Conservation (phyloP, 352 stramenopile species). For the Phytophthora foliorum region DNA sequence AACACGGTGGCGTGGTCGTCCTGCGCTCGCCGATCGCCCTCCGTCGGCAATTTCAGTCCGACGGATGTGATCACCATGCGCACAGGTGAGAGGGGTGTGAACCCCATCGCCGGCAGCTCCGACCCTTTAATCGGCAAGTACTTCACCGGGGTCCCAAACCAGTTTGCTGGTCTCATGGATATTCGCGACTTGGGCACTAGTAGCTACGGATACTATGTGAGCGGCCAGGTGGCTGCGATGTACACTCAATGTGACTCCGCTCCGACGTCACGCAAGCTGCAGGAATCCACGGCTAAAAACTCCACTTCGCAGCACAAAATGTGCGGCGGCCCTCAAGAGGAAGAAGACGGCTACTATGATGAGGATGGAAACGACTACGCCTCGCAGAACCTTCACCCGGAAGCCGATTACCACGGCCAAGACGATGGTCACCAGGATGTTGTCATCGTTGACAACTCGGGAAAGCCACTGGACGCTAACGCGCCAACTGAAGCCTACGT, state of each 20-base stretch:
- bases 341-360: slow-evolving; percentile 6
- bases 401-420: slow-evolving; percentile 30
- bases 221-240: slow-evolving; percentile 49
- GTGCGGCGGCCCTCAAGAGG: slow-evolving; percentile 22
- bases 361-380: slow-evolving; percentile 21
- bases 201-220: slow-evolving; percentile 71
- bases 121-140: slow-evolving; percentile 48
- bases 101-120: slow-evolving; percentile 38
- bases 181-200: slow-evolving; percentile 49
- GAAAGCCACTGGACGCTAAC: slow-evolving; percentile 10
- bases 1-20: slow-evolving; percentile 58
- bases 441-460: slow-evolving; percentile 24
- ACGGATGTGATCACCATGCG: slow-evolving; percentile 57
- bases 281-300: slow-evolving; percentile 25
- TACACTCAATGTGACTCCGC: slow-evolving; percentile 51
- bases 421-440: slow-evolving; percentile 33
- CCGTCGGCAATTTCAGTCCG: slow-evolving; percentile 48
- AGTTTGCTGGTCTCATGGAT: slow-evolving; percentile 62
- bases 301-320: slow-evolving; percentile 10
- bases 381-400: slow-evolving; percentile 34
- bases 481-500: slow-evolving; percentile 30
- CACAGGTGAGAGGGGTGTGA: slow-evolving; percentile 45
- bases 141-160: slow-evolving; percentile 47
- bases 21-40: slow-evolving; percentile 48
- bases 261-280: slow-evolving; percentile 28